Evolutionary conservation across 73 alveolate genomes (phyloP).

Genomic region (Paramecium bursaria): DNA sequence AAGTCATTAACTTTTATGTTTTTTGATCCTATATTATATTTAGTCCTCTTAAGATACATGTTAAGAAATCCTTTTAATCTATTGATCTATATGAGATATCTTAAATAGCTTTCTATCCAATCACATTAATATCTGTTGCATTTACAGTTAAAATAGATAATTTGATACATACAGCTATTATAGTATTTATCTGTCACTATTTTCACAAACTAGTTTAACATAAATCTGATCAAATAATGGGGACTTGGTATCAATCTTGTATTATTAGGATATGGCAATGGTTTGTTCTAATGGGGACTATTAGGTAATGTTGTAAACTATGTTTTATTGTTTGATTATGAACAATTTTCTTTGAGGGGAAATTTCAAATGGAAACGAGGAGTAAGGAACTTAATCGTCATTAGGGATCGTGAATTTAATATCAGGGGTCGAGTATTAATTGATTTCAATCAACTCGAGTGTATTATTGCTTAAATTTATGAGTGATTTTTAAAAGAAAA

Average conservation of each 20-base stretch:
- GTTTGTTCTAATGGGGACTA: constrained; percentile 35
- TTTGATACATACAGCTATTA: constrained; percentile 1
- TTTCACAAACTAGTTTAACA: constrained; percentile 6
- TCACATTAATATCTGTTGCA: neutral
- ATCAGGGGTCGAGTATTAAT: neutral
- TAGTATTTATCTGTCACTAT: neutral
- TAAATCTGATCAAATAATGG: constrained; percentile 29
- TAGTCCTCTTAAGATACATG: neutral
- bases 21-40: neutral
- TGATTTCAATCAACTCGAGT: constrained; percentile 3
- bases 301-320: too few relatives aligned
- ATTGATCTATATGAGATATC: constrained; percentile 15
- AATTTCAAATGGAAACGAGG: too few relatives aligned
- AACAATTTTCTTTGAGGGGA: too few relatives aligned
- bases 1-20: neutral
- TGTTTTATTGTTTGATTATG: too few relatives aligned
- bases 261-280: neutral
- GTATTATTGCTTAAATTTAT: neutral
- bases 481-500: constrained; percentile 8
- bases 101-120: neutral
- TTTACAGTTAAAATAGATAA: constrained; percentile 8
- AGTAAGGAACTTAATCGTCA: constrained; percentile 14
- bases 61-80: constrained; percentile 20
- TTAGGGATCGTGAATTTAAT: constrained; percentile 8
- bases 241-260: neutral